Evolutionary conservation across 768 basidiomycete genomes (phyloP), one percentile per base, ranked within the genome.

Genomic region (Tylopilus plumbeoviolaceoides): DNA sequence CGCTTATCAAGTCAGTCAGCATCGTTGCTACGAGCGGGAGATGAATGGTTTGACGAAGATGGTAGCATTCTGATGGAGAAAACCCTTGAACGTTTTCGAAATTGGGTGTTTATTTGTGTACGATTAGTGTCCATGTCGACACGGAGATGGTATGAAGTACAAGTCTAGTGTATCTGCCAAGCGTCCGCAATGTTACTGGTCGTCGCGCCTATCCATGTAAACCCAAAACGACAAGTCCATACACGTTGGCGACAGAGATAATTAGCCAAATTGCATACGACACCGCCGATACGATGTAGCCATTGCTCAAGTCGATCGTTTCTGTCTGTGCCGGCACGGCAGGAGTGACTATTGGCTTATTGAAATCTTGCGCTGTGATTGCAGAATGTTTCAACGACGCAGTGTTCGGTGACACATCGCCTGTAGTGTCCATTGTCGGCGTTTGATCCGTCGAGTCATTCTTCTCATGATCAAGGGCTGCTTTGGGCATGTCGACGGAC

Each of bases 1-100:
- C 57, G 79, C 79, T 0, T 78, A 73, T 50, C 81, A 83, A 56
- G 72, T 87, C 48, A 86, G 84, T 70, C 75, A 81, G 68, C 86
- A 87, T 56, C 72, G 84, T 36, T 84, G 82, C 61, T 87, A 73
- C 60, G 72, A 81, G 44, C 77, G 85, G 6, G 86, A 88, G 67
- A 43, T 74, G 57, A 78, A 82, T 25, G 83, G 83, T 6, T 67
- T 88, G 56, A 74, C 74, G 0, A 60, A 64, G 40, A 72, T 71
- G 61, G 75, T 87, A 23, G 83, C 84, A 11, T 79, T 66, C 53
- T 78, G 56, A 69, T 38, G 36, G 44, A 25, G 28, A 7, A 31
- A 23, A 45, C 12, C 21, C 20, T 30, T 28, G 36, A 23, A 50
- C 15, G 31, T n/a, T 25, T 28, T 33, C 14, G 33, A 15, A 5